Conservation (phyloP, 148 eudicot genomes). For the Camellia lanceoleosa region DNA sequence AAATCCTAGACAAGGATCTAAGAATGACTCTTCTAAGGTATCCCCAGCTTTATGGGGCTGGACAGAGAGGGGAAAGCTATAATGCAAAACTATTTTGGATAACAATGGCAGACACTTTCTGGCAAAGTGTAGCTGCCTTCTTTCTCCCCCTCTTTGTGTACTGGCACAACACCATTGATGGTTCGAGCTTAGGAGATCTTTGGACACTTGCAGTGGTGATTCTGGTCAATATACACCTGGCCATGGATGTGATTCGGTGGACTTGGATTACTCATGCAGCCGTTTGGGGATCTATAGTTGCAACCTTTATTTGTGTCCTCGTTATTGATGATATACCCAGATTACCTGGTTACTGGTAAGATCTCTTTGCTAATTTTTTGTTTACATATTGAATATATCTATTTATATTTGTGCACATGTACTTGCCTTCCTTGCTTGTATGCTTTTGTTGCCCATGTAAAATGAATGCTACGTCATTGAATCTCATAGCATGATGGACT, state of each 20-base stretch:
- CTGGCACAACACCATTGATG: conserved; percentile 62
- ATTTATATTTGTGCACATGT: background rate
- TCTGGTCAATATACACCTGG: conserved; percentile 79
- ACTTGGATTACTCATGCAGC: conserved; percentile 78
- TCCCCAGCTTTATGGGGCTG: conserved; percentile 83
- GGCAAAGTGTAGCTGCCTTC: conserved; percentile 84
- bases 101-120: conserved; percentile 77
- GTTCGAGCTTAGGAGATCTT: conserved; percentile 83
- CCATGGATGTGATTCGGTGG: conserved; percentile 94
- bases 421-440: background rate
- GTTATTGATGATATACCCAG: conserved; percentile 62
- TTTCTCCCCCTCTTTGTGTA: conserved; percentile 75
- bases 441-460: background rate
- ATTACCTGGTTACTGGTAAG: conserved; percentile 87
- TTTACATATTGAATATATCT: background rate
- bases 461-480: conserved; percentile 8
- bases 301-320: conserved; percentile 74
- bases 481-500: too few species aligned
- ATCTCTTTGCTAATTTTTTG: conserved; percentile 13
- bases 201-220: conserved; percentile 86
- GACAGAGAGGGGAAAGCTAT: conserved; percentile 82
- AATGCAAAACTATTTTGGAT: conserved; percentile 79
- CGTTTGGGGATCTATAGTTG: conserved; percentile 87
- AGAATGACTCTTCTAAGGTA: conserved; percentile 64
- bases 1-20: conserved; percentile 94